phyloP scores from a whole-genome alignment of 441 rosid species.

The Croton laevigatus region DNA sequence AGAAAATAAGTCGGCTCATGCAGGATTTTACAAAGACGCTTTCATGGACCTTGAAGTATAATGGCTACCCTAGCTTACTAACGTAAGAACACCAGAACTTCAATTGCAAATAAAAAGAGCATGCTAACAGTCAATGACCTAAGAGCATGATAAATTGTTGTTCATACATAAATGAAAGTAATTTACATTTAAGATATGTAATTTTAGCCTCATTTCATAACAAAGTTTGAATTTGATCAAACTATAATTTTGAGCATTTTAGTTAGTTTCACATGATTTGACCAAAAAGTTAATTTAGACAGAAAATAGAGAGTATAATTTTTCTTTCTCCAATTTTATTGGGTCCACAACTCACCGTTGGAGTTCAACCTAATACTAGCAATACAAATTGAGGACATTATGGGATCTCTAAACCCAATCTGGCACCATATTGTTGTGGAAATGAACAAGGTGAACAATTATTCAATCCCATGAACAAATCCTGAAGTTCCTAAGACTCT shows the following conservation, averaged over 20 bases:
- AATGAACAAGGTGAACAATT: background rate
- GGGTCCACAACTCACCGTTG: background rate
- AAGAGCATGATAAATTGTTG: background rate
- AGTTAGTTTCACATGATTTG: background rate
- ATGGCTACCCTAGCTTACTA: background rate
- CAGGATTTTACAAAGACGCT: background rate
- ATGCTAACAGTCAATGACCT: background rate
- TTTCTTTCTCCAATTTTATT: too few relatives aligned
- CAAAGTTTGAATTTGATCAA: background rate
- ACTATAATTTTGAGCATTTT: background rate
- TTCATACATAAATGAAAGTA: background rate
- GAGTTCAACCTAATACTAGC: background rate
- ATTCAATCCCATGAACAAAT: background rate
- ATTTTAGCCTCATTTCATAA: background rate
- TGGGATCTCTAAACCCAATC: background rate
- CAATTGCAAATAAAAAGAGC: background rate
- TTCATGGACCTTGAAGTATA: background rate
- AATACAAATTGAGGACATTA: background rate
- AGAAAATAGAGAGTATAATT: background rate
- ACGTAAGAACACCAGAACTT: background rate
- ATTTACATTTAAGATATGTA: background rate
- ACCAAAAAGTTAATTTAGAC: too few relatives aligned
- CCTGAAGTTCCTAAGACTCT: background rate
- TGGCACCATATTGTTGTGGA: background rate
- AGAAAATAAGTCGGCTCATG: background rate